phyloP scores from a whole-genome alignment of 805 yeast genomes.

The Candida ipomoeae region DNA sequence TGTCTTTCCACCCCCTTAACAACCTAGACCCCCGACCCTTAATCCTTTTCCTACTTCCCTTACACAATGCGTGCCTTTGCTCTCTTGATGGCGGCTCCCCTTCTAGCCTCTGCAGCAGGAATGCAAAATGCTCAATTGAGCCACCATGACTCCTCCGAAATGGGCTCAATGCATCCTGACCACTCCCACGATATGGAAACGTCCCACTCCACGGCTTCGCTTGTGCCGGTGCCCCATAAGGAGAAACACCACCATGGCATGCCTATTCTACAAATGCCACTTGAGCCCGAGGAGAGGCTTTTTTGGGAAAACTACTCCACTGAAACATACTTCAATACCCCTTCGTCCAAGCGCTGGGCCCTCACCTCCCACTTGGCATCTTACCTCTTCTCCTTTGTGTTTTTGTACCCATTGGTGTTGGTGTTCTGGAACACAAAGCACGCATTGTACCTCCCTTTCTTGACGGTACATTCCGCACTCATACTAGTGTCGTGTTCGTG shows the following conservation, averaged over 20 bases:
- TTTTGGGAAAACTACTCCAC: slow-evolving; percentile 81
- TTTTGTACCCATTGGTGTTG: slow-evolving; percentile 65
- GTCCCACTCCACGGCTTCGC: neutral
- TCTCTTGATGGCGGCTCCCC: slow-evolving; percentile 1
- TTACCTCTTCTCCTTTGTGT: slow-evolving; percentile 40
- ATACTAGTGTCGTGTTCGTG: slow-evolving; percentile 49
- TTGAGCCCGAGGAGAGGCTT: slow-evolving; percentile 65
- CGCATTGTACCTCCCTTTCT: slow-evolving; percentile 31
- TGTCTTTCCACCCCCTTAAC: too few relatives aligned
- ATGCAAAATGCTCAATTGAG: neutral
- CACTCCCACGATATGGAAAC: neutral
- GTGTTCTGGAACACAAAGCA: slow-evolving; percentile 59
- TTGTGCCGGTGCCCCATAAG: slow-evolving; percentile 33
- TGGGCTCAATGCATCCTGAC: neutral
- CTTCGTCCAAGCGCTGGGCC: slow-evolving; percentile 45
- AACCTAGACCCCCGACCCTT: neutral
- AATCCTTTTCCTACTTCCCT: neutral
- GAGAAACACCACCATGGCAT: slow-evolving; percentile 56
- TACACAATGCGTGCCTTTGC: neutral
- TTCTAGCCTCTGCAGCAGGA: neutral
- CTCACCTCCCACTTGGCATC: slow-evolving; percentile 53
- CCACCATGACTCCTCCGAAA: neutral
- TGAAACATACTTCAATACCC: slow-evolving; percentile 63
- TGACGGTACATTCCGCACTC: slow-evolving; percentile 40
- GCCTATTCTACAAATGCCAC: slow-evolving; percentile 64